These are phyloP conservation scores for Dendrostoma leiphaemia DNA, from an alignment of 2,329 filamentous ascomycete species.

Conservation along the genomic window DNA sequence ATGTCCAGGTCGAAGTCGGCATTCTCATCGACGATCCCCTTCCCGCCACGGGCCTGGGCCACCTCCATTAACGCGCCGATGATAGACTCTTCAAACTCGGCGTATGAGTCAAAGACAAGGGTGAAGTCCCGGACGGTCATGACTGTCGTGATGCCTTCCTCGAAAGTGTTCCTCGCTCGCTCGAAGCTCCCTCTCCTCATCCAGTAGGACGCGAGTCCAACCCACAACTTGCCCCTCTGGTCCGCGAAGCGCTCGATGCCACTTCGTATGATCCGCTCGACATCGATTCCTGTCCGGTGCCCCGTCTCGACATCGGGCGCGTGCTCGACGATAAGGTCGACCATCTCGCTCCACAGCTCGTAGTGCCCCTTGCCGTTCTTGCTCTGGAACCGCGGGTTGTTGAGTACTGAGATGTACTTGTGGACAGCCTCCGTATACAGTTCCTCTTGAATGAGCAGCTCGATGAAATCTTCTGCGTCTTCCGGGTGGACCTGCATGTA, in stretches of 20 bases:
- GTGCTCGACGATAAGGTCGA: slow-evolving; percentile 88
- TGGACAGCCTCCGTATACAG: slow-evolving; percentile 89
- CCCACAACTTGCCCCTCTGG: slow-evolving; percentile 93
- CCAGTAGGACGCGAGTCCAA: slow-evolving; percentile 93
- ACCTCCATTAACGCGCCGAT: slow-evolving; percentile 90
- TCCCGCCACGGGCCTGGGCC: slow-evolving; percentile 75
- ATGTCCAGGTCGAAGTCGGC: slow-evolving; percentile 95
- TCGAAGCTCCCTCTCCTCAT: slow-evolving; percentile 92
- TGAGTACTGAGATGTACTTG: slow-evolving; percentile 87
- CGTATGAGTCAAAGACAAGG: slow-evolving; percentile 92
- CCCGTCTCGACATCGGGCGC: slow-evolving; percentile 82
- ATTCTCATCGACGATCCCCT: slow-evolving; percentile 73
- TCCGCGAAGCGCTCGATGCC: slow-evolving; percentile 89
- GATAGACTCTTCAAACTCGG: slow-evolving; percentile 95
- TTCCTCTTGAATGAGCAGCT: slow-evolving; percentile 76
- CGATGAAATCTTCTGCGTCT: slow-evolving; percentile 92
- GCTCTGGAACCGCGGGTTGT: slow-evolving; percentile 86
- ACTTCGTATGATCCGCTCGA: slow-evolving; percentile 88
- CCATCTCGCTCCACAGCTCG: slow-evolving; percentile 97
- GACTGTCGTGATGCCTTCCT: slow-evolving; percentile 94
- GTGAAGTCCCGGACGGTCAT: slow-evolving; percentile 99
- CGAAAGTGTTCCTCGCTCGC: slow-evolving; percentile 86
- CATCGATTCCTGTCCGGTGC: slow-evolving; percentile 79
- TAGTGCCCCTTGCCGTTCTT: slow-evolving; percentile 94
- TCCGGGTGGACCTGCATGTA: slow-evolving; percentile 98